These are phyloP conservation scores for Boeremia lycopersici DNA, from an alignment of 2,329 filamentous ascomycete genomes.

Conservation along the genomic window DNA sequence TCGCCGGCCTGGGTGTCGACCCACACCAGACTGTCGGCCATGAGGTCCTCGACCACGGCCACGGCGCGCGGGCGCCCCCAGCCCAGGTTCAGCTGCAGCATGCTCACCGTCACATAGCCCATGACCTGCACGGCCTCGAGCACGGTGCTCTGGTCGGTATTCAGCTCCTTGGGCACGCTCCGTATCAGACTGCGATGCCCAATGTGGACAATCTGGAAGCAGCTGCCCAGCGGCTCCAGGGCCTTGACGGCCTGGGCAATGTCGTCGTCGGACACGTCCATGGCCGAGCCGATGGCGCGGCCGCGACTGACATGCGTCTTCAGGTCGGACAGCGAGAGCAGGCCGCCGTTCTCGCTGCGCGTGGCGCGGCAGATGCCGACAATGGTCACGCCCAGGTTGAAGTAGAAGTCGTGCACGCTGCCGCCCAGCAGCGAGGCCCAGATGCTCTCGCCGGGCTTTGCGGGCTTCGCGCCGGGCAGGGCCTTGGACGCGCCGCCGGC, in stretches of 20 bases:
- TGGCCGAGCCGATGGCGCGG: conserved; percentile 68
- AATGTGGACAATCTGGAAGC: conserved; percentile 83
- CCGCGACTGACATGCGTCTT: conserved; percentile 74
- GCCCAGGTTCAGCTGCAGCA: conserved; percentile 82
- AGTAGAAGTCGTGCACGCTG: conserved; percentile 97
- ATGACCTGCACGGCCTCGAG: conserved; percentile 89
- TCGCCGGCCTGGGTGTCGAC: conserved; percentile 84
- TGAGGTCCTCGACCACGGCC: conserved; percentile 87
- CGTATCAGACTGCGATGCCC: conserved; percentile 87
- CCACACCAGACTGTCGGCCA: conserved; percentile 91
- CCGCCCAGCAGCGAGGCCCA: conserved; percentile 93
- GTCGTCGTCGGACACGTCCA: conserved; percentile 89
- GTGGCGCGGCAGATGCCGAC: conserved; percentile 91
- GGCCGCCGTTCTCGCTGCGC: conserved; percentile 85
- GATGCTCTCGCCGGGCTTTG: conserved; percentile 65
- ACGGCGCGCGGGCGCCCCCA: conserved; percentile 87
- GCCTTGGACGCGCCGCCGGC: conserved; percentile 50
- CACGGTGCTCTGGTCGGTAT: conserved; percentile 89
- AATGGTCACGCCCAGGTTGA: conserved; percentile 92
- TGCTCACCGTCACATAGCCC: conserved; percentile 86
- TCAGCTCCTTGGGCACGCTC: conserved; percentile 92
- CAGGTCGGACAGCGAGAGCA: conserved; percentile 85
- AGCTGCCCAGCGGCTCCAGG: conserved; percentile 83
- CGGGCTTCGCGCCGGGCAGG: conserved; percentile 29
- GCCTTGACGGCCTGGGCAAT: conserved; percentile 87